These are phyloP conservation scores for Leccinum solheimii DNA, from an alignment of 1,284 basidiomycete species.

Conservation along the genomic window DNA sequence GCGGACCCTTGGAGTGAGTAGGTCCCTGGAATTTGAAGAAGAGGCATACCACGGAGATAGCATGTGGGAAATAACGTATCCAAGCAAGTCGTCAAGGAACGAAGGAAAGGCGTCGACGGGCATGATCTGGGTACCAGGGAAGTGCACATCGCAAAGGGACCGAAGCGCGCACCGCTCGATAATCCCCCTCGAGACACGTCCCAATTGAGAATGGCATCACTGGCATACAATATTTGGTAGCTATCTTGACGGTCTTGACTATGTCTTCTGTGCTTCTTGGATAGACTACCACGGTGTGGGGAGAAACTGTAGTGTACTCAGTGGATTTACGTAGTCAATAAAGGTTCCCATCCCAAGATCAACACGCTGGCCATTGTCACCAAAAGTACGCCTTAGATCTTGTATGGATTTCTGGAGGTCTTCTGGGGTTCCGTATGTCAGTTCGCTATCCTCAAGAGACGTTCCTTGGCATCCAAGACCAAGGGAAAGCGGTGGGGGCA, in stretches of 20 bases:
- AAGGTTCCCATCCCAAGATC: neutral
- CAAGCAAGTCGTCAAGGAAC: neutral
- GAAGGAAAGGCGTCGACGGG: neutral
- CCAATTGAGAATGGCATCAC: conserved; percentile 69
- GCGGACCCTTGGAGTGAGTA: conserved; percentile 67
- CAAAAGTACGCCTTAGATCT: conserved; percentile 45
- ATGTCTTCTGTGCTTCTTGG: conserved; percentile 66
- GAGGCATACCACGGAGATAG: conserved; percentile 43
- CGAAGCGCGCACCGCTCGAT: conserved; percentile 47
- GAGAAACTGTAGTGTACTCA: conserved; percentile 34
- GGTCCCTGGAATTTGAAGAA: conserved; percentile 90
- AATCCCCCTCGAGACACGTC: conserved; percentile 69
- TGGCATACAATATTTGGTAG: conserved; percentile 65
- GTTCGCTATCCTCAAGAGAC: conserved; percentile 8
- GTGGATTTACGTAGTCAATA: neutral
- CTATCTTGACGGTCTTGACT: conserved; percentile 64
- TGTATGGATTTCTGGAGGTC: conserved; percentile 54
- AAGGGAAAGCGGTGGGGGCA: conserved; percentile 5
- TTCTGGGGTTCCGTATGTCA: conserved; percentile 44
- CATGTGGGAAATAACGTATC: neutral
- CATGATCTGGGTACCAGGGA: neutral
- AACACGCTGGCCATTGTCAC: conserved; percentile 6
- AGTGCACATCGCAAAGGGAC: too few relatives aligned
- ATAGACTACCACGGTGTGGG: conserved; percentile 55
- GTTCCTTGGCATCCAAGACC: neutral